Conservation (phyloP, 371 early-diverging fungal genomes). For the Funneliformis caledonium region DNA sequence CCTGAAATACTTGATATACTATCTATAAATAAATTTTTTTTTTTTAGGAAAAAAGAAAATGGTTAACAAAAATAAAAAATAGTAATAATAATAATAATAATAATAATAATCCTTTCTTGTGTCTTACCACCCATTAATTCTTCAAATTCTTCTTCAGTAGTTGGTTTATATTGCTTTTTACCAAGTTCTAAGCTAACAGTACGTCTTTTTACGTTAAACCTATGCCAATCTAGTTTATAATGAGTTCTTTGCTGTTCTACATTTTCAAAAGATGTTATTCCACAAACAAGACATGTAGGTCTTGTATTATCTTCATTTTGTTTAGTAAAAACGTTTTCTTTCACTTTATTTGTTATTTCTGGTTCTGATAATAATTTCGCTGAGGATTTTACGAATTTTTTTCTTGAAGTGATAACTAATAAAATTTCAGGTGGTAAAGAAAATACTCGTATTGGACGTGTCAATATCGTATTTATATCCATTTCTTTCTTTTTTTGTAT, state of each 20-base stretch:
- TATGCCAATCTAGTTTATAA: conserved; percentile 92
- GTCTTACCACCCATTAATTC: conserved; percentile 67
- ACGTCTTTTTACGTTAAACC: conserved; percentile 91
- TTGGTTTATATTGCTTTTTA: conserved; percentile 67
- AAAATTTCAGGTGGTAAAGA: conserved; percentile 9
- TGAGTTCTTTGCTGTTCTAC: conserved; percentile 86
- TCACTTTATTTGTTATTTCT: not conserved
- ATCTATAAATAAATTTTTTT: not conserved
- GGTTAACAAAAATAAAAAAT: conserved; percentile 9
- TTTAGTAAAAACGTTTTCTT: not conserved
- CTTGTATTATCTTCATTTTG: not conserved
- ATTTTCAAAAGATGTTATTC: conserved; percentile 69
- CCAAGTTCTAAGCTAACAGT: conserved; percentile 60
- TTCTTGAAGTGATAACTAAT: not conserved
- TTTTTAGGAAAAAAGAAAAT: not conserved
- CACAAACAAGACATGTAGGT: conserved; percentile 76
- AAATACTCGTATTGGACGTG: conserved; percentile 9
- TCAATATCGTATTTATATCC: not conserved
- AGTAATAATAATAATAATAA: conserved; percentile 56
- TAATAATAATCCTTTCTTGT: conserved; percentile 41
- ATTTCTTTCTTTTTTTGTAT: not conserved
- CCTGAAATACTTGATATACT: conserved; percentile 28
- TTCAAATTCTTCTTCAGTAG: conserved; percentile 80
- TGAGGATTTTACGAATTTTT: not conserved
- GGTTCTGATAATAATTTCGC: not conserved